These are phyloP conservation scores for Lanzia echinophila DNA, from an alignment of 2,329 filamentous ascomycete genomes.

Conservation along the genomic window DNA sequence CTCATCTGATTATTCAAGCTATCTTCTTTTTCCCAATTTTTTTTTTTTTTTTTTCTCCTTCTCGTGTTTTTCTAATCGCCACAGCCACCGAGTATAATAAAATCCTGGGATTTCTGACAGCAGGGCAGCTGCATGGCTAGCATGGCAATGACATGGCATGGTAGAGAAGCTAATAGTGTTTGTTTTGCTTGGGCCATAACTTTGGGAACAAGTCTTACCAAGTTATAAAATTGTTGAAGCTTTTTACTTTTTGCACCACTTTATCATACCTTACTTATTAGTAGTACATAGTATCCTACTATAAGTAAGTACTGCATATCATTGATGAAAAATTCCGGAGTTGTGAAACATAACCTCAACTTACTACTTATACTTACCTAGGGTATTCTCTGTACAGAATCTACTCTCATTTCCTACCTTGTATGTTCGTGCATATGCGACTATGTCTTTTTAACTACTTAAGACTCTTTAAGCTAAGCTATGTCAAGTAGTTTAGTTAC, in stretches of 20 bases:
- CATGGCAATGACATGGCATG: constrained; percentile 3
- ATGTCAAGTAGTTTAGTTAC: background rate
- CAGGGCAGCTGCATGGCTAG: constrained; percentile 9
- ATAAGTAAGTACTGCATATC: too few species aligned
- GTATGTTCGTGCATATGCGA: too few species aligned
- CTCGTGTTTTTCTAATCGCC: background rate
- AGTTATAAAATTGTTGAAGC: background rate
- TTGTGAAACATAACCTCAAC: too few species aligned
- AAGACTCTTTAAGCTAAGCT: background rate
- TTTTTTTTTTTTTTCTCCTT: background rate
- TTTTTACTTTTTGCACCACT: background rate
- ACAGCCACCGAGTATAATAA: constrained; percentile 8
- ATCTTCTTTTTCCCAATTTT: background rate
- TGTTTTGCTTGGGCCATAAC: background rate
- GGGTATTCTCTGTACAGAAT: too few species aligned
- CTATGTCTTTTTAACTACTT: too few species aligned
- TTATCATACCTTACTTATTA: too few species aligned
- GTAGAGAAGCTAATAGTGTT: background rate
- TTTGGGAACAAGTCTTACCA: background rate
- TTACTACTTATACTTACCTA: too few species aligned
- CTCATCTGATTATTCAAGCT: background rate
- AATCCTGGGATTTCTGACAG: constrained; percentile 7
- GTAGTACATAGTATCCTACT: too few species aligned
- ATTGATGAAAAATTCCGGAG: too few species aligned
- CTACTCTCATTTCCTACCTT: too few species aligned